Evolutionary conservation across 1,139 yeast genomes (phyloP), one percentile per base, ranked within the genome.

Genomic region (Blastobotrys apis): DNA sequence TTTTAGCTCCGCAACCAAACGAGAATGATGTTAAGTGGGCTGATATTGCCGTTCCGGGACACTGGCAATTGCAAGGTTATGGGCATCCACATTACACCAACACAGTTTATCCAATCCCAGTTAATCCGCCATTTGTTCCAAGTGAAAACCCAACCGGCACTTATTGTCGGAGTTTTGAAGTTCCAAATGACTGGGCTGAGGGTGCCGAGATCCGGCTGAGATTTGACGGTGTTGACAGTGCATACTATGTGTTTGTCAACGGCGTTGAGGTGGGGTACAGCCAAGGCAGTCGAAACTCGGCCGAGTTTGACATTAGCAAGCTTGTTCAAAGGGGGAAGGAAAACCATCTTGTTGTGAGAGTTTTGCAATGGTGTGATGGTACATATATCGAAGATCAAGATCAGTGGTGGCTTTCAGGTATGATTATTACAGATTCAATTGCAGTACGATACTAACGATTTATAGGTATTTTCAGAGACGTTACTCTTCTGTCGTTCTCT

Each of bases 321-420:
- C n/a, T 33, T 1, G 25, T 19, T 6, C 17, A 21, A 22, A 37
- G 31, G 3, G 37, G 33, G 2, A 52, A n/a, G n/a, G n/a, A n/a
- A n/a, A 54, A 53, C 39, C 38, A 33, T n/a, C 43, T 53, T 13
- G 50, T 50, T 5, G 67, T 66, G 3, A 54, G 64, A 31, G 69
- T 66, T 4, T 61, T 57, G 32, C 67, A 65, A 50, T 66, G 67
- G 65, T 58, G 64, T 5, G 59, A 59, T 30, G 62, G 66, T 2
- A 53, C 60, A 20, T 66, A 62, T 45, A 59, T 66, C 33, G 70
- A 66, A 48, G 70, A 66, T 47, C 69, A 65, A 52, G 69, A 65
- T 43, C 66, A 62, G 48, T 64, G 68, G 68, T 63, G 69, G 66
- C 51, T 65, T 21, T 61, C 66, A 31, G 69, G 68, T 9, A n/a